Conservation (phyloP, 805 yeast species). For the Metschnikowia noctiluminum region DNA sequence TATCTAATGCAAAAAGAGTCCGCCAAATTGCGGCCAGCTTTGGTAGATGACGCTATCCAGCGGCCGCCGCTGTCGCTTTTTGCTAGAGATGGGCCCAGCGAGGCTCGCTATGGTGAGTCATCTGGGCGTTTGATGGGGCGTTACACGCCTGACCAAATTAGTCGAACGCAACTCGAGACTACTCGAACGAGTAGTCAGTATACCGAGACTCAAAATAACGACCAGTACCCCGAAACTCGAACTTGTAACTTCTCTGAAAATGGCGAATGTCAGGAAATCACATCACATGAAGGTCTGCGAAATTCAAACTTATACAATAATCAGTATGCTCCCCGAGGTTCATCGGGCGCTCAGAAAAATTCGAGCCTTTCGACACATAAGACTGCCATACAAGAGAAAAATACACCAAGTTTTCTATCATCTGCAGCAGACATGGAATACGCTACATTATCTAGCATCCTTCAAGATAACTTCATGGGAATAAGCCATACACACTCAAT, state of each 20-base stretch:
- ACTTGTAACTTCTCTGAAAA: neutral
- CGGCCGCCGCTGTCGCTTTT: neutral
- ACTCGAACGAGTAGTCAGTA: neutral
- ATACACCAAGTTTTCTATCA: constrained; percentile 48
- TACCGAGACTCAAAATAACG: neutral
- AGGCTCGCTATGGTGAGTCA: neutral
- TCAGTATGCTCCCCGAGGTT: neutral
- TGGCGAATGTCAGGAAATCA: neutral
- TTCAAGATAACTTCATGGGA: constrained; percentile 44
- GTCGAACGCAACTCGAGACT: neutral
- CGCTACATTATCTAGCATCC: constrained; percentile 62
- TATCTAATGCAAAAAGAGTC: constrained; percentile 3
- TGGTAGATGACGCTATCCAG: neutral
- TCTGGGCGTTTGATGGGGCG: too few species aligned
- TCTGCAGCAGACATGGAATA: constrained; percentile 74
- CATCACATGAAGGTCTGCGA: neutral
- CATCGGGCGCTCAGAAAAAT: neutral
- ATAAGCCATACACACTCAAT: constrained; percentile 19
- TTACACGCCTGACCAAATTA: too few species aligned
- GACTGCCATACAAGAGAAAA: neutral
- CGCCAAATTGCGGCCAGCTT: neutral
- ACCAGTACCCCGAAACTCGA: neutral
- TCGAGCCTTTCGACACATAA: neutral
- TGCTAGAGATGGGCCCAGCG: neutral
- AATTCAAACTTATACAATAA: neutral